Conservation (phyloP, 1,284 basidiomycete genomes). For the Ganoderma boninense region DNA sequence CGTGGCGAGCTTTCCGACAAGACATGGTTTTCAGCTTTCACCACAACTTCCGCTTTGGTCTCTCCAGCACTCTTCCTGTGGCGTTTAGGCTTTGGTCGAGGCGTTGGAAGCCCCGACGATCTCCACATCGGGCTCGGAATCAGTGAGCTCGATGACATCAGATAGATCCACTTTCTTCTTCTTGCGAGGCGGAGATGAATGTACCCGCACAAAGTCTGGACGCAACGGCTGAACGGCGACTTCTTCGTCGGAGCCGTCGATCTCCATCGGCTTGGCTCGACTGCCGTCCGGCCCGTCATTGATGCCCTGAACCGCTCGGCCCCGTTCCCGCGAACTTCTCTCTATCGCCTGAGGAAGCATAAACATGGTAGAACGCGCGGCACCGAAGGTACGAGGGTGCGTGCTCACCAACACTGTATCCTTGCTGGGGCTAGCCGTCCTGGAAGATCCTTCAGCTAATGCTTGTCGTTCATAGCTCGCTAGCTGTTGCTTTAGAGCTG, state of each 20-base stretch:
- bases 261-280: not conserved
- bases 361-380: not conserved
- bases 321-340: no score
- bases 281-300: not conserved
- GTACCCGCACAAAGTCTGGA: not conserved
- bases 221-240: not conserved
- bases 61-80: not conserved
- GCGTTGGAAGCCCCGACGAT: not conserved
- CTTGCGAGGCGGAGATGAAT: not conserved
- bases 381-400: not conserved
- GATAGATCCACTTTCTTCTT: slow-evolving; percentile 1
- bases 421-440: not conserved
- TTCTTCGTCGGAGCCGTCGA: not conserved
- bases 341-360: no score
- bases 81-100: not conserved
- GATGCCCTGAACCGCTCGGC: no score
- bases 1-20: not conserved
- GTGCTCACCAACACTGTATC: not conserved
- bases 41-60: not conserved
- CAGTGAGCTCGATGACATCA: slow-evolving; percentile 8
- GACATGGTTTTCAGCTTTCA: not conserved
- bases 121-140: slow-evolving; percentile 1
- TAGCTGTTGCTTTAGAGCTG: not conserved
- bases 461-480: slow-evolving; percentile 3
- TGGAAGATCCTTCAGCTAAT: not conserved